A percentile compares a stretch with the other conserved stretches of the same genome.
Conservation (phyloP, 371 early-diverging fungal genomes). For the Apophysomyces elegans region DNA sequence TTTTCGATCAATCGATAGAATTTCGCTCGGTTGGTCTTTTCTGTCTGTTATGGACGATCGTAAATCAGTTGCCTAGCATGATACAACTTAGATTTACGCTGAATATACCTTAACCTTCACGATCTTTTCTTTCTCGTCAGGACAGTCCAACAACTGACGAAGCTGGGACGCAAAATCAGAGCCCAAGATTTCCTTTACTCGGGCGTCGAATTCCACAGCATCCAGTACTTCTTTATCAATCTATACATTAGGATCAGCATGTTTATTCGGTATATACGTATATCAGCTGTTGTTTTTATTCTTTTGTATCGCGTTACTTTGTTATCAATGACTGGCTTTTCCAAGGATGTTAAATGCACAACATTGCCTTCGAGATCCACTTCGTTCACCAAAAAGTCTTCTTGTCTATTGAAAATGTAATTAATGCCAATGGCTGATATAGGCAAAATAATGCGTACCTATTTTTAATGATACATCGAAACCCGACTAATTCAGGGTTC, state of each 20-base stretch:
- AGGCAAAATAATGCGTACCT: conserved; percentile 48
- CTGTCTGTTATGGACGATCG: conserved; percentile 18
- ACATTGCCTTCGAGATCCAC: conserved; percentile 79
- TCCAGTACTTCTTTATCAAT: neutral
- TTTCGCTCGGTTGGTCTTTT: conserved; percentile 27
- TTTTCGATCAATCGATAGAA: conserved; percentile 35
- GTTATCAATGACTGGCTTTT: conserved; percentile 15
- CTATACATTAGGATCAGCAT: neutral
- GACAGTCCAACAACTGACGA: conserved; percentile 29
- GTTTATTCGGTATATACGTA: neutral
- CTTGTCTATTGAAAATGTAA: conserved; percentile 18
- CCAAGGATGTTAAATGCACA: conserved; percentile 63
- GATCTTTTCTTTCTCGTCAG: conserved; percentile 22
- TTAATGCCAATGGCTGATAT: neutral
- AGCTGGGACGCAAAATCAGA: conserved; percentile 31
- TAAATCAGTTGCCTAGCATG: neutral
- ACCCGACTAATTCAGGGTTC: conserved; percentile 62
- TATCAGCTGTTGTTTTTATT: neutral
- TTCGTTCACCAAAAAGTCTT: conserved; percentile 96
- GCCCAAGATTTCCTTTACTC: conserved; percentile 24
- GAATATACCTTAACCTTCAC: conserved; percentile 24
- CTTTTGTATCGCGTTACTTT: neutral
- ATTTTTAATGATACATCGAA: conserved; percentile 78
- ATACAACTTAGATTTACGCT: neutral
- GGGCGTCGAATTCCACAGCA: conserved; percentile 30